Evolutionary conservation across 331 rosid genomes (phyloP).

Genomic region (Dryas integrifolia): DNA sequence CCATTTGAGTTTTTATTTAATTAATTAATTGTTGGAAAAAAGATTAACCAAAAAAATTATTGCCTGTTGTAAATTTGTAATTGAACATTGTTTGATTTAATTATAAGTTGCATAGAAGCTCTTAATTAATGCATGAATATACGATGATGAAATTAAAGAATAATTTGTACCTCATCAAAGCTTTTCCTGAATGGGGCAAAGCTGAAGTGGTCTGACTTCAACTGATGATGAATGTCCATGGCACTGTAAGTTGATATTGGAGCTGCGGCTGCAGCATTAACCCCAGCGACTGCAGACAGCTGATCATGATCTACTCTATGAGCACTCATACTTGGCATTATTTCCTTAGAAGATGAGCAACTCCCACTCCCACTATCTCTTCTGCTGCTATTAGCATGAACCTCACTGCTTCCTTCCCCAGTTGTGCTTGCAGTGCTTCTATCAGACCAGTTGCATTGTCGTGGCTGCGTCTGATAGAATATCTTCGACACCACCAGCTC

Average conservation of each 20-base stretch:
- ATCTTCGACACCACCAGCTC: conserved; percentile 95
- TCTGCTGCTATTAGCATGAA: conserved; percentile 24
- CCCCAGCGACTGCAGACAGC: conserved; percentile 32
- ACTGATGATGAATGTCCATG: conserved; percentile 63
- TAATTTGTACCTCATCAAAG: conserved; percentile 68
- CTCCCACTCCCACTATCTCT: conserved; percentile 76
- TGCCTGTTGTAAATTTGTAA: too few relatives aligned
- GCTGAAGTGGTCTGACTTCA: conserved; percentile 69
- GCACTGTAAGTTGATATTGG: conserved; percentile 41
- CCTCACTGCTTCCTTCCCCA: conserved; percentile 49
- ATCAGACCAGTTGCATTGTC: conserved; percentile 93
- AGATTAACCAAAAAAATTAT: too few relatives aligned
- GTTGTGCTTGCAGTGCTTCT: conserved; percentile 27
- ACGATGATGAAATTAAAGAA: not conserved
- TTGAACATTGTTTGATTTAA: not conserved
- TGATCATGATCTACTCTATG: conserved; percentile 48
- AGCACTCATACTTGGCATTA: conserved; percentile 6
- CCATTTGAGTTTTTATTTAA: too few relatives aligned
- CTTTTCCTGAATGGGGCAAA: conserved; percentile 64
- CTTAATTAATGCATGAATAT: not conserved
- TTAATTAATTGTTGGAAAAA: not conserved
- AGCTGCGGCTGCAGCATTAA: conserved; percentile 28
- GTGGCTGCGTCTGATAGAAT: conserved; percentile 91
- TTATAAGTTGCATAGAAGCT: not conserved
- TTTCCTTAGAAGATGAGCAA: conserved; percentile 70